phyloP scores from a whole-genome alignment of 371 early-diverging fungal species.

The Zopfochytrium polystomum region DNA sequence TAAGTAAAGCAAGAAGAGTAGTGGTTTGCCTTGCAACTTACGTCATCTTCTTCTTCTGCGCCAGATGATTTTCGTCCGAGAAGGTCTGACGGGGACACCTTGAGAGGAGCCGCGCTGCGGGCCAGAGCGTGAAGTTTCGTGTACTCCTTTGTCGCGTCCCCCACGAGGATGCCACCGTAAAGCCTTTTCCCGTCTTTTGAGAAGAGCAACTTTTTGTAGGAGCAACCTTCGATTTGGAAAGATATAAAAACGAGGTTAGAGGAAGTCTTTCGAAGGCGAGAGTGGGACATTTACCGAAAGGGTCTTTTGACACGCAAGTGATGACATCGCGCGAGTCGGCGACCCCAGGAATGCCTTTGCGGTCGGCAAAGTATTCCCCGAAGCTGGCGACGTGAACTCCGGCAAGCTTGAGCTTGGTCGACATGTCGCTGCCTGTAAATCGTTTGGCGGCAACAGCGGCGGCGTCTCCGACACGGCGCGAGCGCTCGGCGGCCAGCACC shows the following conservation, averaged over 20 bases:
- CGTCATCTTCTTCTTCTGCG: constrained; percentile 33
- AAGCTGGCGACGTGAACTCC: constrained; percentile 70
- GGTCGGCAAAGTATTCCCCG: constrained; percentile 61
- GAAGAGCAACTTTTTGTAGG: constrained; percentile 64
- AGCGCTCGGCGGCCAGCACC: too few relatives aligned
- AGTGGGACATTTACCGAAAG: constrained; percentile 3
- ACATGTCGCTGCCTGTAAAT: constrained; percentile 63
- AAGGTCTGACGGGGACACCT: constrained; percentile 57
- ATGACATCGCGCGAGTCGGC: constrained; percentile 62
- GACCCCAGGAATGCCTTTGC: constrained; percentile 29
- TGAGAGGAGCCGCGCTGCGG: constrained; percentile 50
- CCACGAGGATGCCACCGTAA: constrained; percentile 68
- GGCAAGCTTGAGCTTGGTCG: constrained; percentile 66
- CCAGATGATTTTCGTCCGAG: constrained; percentile 48
- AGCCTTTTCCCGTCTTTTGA: constrained; percentile 61
- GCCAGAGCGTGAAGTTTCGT: constrained; percentile 54
- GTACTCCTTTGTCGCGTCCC: constrained; percentile 65
- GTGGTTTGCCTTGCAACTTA: too few relatives aligned
- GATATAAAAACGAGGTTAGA: too few relatives aligned
- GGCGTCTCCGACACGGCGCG: too few relatives aligned
- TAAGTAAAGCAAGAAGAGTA: too few relatives aligned
- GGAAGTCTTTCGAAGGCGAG: too few relatives aligned
- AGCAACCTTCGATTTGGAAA: too few relatives aligned
- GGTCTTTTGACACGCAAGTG: constrained; percentile 10
- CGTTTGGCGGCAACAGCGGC: constrained; percentile 57